Conservation (phyloP, 495 filamentous ascomycete genomes). For the Neurospora pannonica region DNA sequence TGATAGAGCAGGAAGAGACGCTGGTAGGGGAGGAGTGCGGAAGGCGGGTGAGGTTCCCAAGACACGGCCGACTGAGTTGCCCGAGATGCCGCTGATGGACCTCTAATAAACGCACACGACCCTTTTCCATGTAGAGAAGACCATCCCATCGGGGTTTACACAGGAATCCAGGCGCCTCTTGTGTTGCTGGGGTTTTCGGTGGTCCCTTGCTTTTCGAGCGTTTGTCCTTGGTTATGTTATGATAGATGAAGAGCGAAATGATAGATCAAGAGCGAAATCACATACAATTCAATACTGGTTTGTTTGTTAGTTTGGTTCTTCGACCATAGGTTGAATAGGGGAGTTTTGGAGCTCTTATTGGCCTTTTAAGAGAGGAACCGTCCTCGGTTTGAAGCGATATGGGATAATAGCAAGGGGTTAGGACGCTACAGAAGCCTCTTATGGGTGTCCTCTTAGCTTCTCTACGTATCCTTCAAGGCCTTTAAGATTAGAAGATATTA, state of each 20-base stretch:
- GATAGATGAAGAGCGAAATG: not conserved
- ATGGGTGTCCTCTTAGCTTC: too few relatives aligned
- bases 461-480: too few relatives aligned
- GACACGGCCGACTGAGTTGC: slow-evolving; percentile 1
- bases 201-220: not conserved
- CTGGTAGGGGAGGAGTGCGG: not conserved
- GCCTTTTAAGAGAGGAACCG: too few relatives aligned
- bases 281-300: too few relatives aligned
- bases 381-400: too few relatives aligned
- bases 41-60: slow-evolving; percentile 3
- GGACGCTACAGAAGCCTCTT: too few relatives aligned
- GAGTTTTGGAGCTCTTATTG: too few relatives aligned
- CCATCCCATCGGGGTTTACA: not conserved
- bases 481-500: too few relatives aligned
- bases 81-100: not conserved
- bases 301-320: too few relatives aligned
- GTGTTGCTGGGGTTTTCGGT: not conserved
- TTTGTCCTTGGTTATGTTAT: not conserved
- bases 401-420: too few relatives aligned
- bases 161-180: not conserved
- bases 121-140: not conserved
- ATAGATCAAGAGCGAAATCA: not conserved
- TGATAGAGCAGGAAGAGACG: slow-evolving; percentile 2
- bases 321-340: too few relatives aligned
- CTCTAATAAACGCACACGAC: not conserved